Base-by-base conservation (phyloP, 139 green algal species). In the Nannochloris sp. region DNA sequence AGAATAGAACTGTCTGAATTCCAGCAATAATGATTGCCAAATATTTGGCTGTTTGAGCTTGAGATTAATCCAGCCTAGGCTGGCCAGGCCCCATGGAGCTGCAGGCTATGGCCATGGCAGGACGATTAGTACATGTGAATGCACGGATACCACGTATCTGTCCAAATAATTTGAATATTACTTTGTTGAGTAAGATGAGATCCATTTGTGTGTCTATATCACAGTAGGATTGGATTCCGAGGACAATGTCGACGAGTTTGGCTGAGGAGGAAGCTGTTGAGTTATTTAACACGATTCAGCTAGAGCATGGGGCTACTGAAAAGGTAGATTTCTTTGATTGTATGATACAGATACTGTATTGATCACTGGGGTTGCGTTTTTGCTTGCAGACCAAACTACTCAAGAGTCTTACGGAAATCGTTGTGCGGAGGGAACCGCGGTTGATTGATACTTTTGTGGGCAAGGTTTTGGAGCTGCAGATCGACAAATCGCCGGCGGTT, bases 381-480 rank as follows among this genome's bases (percentile, higher is more conserved):
- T 14, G n/a, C 16, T 26, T 53, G 8, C 68, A 83, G 77, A 59
- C 72, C 12, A 31, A 71, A 33, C 28, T 63, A n/a, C 67, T 84
- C n/a, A 69, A 67, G 44, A 46, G 69, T 31, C 62, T 84, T 50
- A 50, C 65, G 31, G 78, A 84, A 64, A 56, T 84, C 29, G 51
- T 84, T 31, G 28, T 84, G 2, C 50, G 61, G 31, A 72, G 69
- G 37, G 56, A 75, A 14, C 71, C 76, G 1, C 49, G 13, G 1
- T 65, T 84, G 48, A 63, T 84, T 36, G 64, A 68, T 8, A 58
- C 56, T 10, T 76, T 84, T 36, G 20, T 84, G 29, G 56, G 56
- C 16, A 63, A 73, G 29, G 11, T 84, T 29, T 43, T 79, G 31
- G 71, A 80, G 59, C 65, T 80, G 33, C 73, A 78, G 51, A 67